Evolutionary conservation across 2,329 filamentous ascomycete genomes (phyloP), one percentile per base, ranked within the genome.

Genomic region (Epichloe aotearoae): DNA sequence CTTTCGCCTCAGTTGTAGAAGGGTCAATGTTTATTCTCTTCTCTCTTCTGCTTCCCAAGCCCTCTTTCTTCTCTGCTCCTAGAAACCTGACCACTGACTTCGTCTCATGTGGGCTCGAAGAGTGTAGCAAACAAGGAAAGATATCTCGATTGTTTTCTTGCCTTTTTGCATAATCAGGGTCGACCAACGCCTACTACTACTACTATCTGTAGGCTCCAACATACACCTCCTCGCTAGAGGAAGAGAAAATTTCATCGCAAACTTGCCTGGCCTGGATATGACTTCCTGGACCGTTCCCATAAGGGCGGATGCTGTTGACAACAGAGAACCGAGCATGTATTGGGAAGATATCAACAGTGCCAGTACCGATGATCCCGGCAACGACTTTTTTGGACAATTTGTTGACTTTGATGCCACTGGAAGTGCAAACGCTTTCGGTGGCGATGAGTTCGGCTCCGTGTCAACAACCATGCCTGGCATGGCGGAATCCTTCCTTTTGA

Each of bases 361-460:
- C 46, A 57, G 57, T 15, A 56, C 56, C 20, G 62, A 58, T 34
- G 62, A 65, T 46, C 57, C 57, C 41, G 55, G 60, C 30, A 60
- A 54, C 56, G 66, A 69, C 55, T 59, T 68, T 67, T 67, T 68
- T 50, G 61, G 63, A 17, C 63, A 68, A 56, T 69, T 66, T 51
- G 58, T 68, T 55, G 60, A 68, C 61, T 64, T 68, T 51, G 66
- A 66, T 37, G 58, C 52, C 50, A 60, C 60, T 46, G 56, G 57
- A n/a, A 49, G 53, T 20, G 51, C 58, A 34, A 23, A 49, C 8
- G 53, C 58, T 38, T 58, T 56, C 53, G 53, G 54, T 23, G 55
- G 53, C 50, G 53, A 59, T 34, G 56, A 53, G 34, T 50, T 54
- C 41, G 56, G 58, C 46, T 50, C 51, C 14, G 52, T 55, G 17